Percentiles rank a stretch among this genome's conserved stretches.
These are phyloP conservation scores for Leccinum uliginosum DNA, from an alignment of 768 basidiomycete species.

Conservation along the genomic window DNA sequence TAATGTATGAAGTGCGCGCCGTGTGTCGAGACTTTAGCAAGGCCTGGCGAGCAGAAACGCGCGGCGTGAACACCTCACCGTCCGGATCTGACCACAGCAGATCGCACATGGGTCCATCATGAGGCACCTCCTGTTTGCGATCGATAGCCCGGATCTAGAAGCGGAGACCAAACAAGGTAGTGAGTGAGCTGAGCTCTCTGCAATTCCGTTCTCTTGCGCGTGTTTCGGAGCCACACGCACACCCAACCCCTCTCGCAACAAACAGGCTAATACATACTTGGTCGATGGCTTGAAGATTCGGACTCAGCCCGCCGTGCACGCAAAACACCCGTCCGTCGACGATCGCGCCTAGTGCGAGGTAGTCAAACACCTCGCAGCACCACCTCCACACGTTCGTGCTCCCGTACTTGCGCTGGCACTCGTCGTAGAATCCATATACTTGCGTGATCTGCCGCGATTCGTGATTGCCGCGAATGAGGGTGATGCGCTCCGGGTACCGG, in stretches of 20 bases:
- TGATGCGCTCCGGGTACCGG: slow-evolving; percentile 95
- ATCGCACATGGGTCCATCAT: slow-evolving; percentile 99
- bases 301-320: slow-evolving; percentile 95
- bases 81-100: slow-evolving; percentile 99
- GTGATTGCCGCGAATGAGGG: slow-evolving; percentile 96
- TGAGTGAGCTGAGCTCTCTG: slow-evolving; percentile 15
- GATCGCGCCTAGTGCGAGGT: slow-evolving; percentile 88
- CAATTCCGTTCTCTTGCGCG: neutral
- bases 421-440: slow-evolving; percentile 92
- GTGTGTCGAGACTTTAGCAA: slow-evolving; percentile 9
- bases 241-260: neutral
- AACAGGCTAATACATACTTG: slow-evolving; percentile 52
- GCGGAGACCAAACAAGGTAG: slow-evolving; percentile 17
- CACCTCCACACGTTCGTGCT: slow-evolving; percentile 93
- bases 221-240: slow-evolving; percentile 16
- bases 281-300: slow-evolving; percentile 80
- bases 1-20: neutral
- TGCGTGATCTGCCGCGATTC: slow-evolving; percentile 97
- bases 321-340: slow-evolving; percentile 98
- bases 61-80: slow-evolving; percentile 43
- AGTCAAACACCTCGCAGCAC: slow-evolving; percentile 99
- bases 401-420: slow-evolving; percentile 95
- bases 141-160: slow-evolving; percentile 88
- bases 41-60: slow-evolving; percentile 2
- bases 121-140: slow-evolving; percentile 95